A percentile compares a stretch with the other conserved stretches of the same genome.
These are phyloP conservation scores for Viola odorata DNA, from an alignment of 345 rosid genomes.

Conservation along the genomic window DNA sequence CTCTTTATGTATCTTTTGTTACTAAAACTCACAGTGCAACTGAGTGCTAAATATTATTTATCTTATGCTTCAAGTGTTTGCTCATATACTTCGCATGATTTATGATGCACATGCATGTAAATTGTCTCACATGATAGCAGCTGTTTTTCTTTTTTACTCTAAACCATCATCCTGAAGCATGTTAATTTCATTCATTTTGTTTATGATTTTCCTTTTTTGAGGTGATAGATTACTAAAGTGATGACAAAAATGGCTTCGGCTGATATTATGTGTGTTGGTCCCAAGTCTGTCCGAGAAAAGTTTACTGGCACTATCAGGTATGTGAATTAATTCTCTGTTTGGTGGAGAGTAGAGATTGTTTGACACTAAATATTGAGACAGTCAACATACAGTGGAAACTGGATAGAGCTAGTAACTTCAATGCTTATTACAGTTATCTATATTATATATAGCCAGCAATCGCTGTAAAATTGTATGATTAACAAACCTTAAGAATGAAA, in stretches of 20 bases:
- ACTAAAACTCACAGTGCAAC: neutral
- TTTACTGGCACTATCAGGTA: constrained; percentile 81
- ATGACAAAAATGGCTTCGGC: constrained; percentile 69
- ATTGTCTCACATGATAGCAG: neutral
- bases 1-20: neutral
- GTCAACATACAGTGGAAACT: too few species aligned
- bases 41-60: neutral
- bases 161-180: too few species aligned
- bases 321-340: neutral
- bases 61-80: neutral
- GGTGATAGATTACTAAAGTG: constrained; percentile 71
- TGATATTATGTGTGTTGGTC: constrained; percentile 82
- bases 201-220: neutral
- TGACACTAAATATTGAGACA: too few species aligned
- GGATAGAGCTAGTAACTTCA: too few species aligned
- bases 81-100: neutral
- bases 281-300: constrained; percentile 72
- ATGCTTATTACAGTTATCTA: too few species aligned
- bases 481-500: too few species aligned
- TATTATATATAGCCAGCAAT: too few species aligned
- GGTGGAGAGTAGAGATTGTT: too few species aligned
- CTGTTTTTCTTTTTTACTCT: neutral
- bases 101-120: neutral
- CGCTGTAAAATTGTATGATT: too few species aligned
- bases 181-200: neutral